These are phyloP conservation scores for Areca catechu DNA, from an alignment of 176 grass and related monocot species.

Conservation along the genomic window DNA sequence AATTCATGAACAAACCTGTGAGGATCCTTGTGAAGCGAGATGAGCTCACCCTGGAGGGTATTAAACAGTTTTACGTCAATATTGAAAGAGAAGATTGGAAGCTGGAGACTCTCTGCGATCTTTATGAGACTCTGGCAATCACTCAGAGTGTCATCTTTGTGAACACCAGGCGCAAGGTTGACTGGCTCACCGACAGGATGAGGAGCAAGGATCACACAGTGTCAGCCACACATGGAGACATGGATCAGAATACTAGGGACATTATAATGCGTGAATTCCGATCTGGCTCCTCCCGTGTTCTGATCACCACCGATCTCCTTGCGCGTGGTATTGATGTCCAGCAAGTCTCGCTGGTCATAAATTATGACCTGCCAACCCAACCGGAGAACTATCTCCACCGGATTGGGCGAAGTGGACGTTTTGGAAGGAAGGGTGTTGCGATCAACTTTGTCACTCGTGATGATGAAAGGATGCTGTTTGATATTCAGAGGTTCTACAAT, in stretches of 20 bases:
- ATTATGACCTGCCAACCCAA: conserved; percentile 66
- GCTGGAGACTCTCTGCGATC: conserved; percentile 67
- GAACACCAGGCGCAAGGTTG: conserved; percentile 78
- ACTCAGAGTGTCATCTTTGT: conserved; percentile 85
- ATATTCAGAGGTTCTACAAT: conserved; percentile 77
- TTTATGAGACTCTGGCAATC: conserved; percentile 64
- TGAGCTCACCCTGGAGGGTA: conserved; percentile 72
- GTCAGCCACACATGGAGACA: conserved; percentile 65
- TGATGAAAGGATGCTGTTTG: conserved; percentile 62
- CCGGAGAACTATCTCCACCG: conserved; percentile 78
- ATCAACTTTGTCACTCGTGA: conserved; percentile 71
- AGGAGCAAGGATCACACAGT: conserved; percentile 69
- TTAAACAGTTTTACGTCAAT: conserved; percentile 75
- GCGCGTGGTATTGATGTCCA: conserved; percentile 83
- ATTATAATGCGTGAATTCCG: conserved; percentile 90
- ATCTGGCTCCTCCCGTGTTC: conserved; percentile 66
- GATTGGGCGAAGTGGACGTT: conserved; percentile 71
- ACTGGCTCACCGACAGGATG: conserved; percentile 88
- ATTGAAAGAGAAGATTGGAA: conserved; percentile 76
- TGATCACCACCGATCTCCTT: conserved; percentile 73
- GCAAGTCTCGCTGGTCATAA: conserved; percentile 78
- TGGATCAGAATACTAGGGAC: conserved; percentile 89
- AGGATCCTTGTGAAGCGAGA: conserved; percentile 79
- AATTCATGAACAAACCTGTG: conserved; percentile 76
- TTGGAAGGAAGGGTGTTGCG: conserved; percentile 73